phyloP scores from a whole-genome alignment of 805 yeast species.

The Candida andamanensis region DNA sequence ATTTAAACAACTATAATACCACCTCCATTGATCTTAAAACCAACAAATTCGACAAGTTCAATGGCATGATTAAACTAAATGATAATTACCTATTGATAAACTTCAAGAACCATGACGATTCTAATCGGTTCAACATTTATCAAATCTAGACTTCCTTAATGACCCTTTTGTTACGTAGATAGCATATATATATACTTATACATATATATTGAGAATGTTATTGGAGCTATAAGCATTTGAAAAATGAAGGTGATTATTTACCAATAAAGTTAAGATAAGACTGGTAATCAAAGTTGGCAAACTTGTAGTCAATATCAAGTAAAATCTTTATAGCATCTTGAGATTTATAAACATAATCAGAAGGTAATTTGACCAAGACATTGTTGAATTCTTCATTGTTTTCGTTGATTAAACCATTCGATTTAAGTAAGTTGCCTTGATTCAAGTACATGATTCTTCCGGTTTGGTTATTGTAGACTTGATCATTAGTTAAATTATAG shows the following conservation, averaged over 20 bases:
- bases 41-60: slow-evolving; percentile 11
- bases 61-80: slow-evolving; percentile 9
- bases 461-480: slow-evolving; percentile 38
- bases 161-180: not conserved
- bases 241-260: slow-evolving; percentile 4
- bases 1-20: slow-evolving; percentile 6
- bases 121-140: slow-evolving; percentile 10
- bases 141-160: slow-evolving; percentile 7
- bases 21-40: slow-evolving; percentile 1
- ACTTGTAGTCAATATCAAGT: slow-evolving; percentile 58
- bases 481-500: slow-evolving; percentile 40
- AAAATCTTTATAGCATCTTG: slow-evolving; percentile 58
- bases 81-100: slow-evolving; percentile 8
- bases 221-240: too few relatives aligned
- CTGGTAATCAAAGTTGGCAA: slow-evolving; percentile 48
- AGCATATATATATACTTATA: not conserved
- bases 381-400: slow-evolving; percentile 32
- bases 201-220: not conserved
- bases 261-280: slow-evolving; percentile 37
- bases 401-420: slow-evolving; percentile 24
- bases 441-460: slow-evolving; percentile 34
- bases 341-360: slow-evolving; percentile 49
- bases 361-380: slow-evolving; percentile 37
- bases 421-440: slow-evolving; percentile 29
- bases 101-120: slow-evolving; percentile 9